Base-by-base conservation (phyloP, 2,329 filamentous ascomycete genomes). In the Colletotrichum sp. region DNA sequence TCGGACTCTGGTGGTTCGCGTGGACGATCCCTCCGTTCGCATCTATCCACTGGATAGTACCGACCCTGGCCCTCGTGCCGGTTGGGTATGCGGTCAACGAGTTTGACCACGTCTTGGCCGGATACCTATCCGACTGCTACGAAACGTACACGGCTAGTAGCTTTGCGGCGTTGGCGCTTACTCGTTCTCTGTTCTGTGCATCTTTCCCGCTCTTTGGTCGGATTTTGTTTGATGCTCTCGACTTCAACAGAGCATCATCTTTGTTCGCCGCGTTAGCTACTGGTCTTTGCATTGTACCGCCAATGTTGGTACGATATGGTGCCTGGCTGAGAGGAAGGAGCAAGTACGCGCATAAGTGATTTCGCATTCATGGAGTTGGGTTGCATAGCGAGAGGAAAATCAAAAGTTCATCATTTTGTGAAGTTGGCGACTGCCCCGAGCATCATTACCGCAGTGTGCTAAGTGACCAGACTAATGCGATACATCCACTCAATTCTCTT, bases 21-120 rank as follows among this genome's bases (percentile, higher is more conserved):
- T 87, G 85, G 82, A 89, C 88, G 0, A 84, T 89, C 4, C 88
- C 89, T 2, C 87, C 87, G 0, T 76, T 75, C 4, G 77, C 77
- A 21, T 44, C 24, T 10, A 10, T 84, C 0, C 82, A 83, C 26
- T 88, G 86, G 84, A 80, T 86, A 10, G 82, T 85, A 1, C 84
- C 86, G 2, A 84, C 86, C 5, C 49, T 85, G 0, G 82, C 85
- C 0, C 82, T 90, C 2, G 79, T 87, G 0, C 79, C 87, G 2
- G 82, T 89, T 9, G 89, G 88, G 0, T 90, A 87, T 78, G 86
- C 86, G 0, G 78, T 87, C 18, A 89, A 88, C 18, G 88, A 90
- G 73, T 84, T 89, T 39, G 71, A 76, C 52, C 71, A 74, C 39
- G 76, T 78, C 6, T 26, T 75, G n/a, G 72, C 52, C 5, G 72